Conservation (phyloP, 2,329 filamentous ascomycete genomes). For the Ilyonectria destructans region DNA sequence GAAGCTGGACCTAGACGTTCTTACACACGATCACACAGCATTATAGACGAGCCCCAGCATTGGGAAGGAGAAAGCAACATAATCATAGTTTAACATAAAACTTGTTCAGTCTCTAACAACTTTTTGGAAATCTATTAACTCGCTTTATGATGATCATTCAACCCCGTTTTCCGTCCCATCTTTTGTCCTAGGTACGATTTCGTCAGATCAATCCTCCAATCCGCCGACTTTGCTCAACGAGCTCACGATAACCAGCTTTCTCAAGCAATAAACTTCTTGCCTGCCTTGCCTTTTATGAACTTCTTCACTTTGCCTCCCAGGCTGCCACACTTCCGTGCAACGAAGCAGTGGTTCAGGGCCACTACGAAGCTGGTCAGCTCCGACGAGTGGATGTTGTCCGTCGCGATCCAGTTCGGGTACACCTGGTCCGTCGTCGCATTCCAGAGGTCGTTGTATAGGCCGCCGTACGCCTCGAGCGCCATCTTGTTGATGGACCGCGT, state of each 20-base stretch:
- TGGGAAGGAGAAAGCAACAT: neutral
- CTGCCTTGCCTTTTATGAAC: neutral
- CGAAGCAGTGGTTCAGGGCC: conserved; percentile 53
- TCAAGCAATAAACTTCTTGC: no score
- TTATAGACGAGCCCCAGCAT: conserved; percentile 3
- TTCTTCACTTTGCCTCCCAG: conserved; percentile 24
- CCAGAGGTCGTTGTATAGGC: conserved; percentile 48
- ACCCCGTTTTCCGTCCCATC: neutral
- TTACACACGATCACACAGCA: neutral
- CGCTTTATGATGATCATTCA: neutral
- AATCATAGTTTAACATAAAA: conserved; percentile 3
- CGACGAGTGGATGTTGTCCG: conserved; percentile 49
- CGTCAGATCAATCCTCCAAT: neutral
- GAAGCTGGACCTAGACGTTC: neutral
- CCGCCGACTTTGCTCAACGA: neutral
- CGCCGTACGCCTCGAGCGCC: conserved; percentile 38
- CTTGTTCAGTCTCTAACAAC: neutral
- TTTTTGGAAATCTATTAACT: neutral
- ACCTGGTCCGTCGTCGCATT: conserved; percentile 33
- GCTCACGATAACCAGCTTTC: no score
- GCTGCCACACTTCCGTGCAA: conserved; percentile 30
- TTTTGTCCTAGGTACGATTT: neutral
- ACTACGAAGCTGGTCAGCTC: conserved; percentile 48
- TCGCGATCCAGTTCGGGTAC: conserved; percentile 55
- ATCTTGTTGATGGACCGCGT: conserved; percentile 28